Percentiles rank a stretch among this genome's conserved stretches.
phyloP scores from a whole-genome alignment of 805 yeast species.

The Schwanniomyces pseudopolymorphus region DNA sequence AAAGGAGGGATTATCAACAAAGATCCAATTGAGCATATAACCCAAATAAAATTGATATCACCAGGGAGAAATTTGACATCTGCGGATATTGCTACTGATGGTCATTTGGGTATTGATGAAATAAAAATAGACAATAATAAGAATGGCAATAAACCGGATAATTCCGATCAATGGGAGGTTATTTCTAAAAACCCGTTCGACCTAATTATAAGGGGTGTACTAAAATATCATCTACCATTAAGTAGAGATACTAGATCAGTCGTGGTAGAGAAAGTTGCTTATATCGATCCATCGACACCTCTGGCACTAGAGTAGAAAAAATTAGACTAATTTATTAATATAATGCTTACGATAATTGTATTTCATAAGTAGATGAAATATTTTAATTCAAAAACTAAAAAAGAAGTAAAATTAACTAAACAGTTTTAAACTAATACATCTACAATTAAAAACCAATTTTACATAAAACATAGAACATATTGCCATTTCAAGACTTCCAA shows the following conservation, averaged over 20 bases:
- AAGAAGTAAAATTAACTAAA: background rate
- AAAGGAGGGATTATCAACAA: constrained; percentile 75
- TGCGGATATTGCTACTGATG: constrained; percentile 1
- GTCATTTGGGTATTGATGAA: background rate
- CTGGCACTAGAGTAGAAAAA: background rate
- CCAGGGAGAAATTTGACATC: constrained; percentile 60
- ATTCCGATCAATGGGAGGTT: constrained; percentile 64
- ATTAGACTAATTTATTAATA: background rate
- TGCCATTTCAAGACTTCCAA: background rate
- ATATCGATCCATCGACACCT: constrained; percentile 49
- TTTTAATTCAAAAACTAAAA: background rate
- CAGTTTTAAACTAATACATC: background rate
- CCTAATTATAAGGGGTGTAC: constrained; percentile 75
- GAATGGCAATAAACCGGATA: constrained; percentile 31
- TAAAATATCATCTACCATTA: constrained; percentile 75
- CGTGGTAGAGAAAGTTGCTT: constrained; percentile 57
- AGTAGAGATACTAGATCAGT: constrained; percentile 49
- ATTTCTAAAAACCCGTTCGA: constrained; percentile 82
- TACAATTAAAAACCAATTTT: background rate
- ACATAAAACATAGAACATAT: background rate
- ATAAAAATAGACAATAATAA: background rate
- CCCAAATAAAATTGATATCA: constrained; percentile 66
- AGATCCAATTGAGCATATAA: constrained; percentile 55
- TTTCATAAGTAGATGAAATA: background rate
- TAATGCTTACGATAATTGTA: background rate